Evolutionary conservation across 2,329 filamentous ascomycete genomes (phyloP), one percentile per base, ranked within the genome.

Genomic region (Alternaria solani): DNA sequence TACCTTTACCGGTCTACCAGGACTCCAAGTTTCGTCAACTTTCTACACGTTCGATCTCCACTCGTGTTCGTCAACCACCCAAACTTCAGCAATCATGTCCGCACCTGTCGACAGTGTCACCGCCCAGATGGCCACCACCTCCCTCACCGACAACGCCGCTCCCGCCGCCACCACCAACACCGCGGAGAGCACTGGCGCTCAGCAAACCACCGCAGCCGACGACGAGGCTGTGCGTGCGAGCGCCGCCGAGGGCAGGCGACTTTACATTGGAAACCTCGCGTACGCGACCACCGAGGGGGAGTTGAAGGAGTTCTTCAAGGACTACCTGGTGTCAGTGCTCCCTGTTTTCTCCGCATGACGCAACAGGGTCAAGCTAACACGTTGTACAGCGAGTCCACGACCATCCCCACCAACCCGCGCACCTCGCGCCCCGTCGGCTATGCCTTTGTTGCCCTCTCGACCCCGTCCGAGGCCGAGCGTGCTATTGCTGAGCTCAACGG

Each of bases 201-300:
- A 81, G 74, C 90, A 91, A 85, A 88, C 89, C 82, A 87, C 91
- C 83, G 84, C 87, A 78, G 86, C 90, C 76, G 87, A 91, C 84
- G 91, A 92, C 80, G 93, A 97, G 82, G 93, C 94, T 82, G 93
- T 95, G 80, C 90, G 95, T 82, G 93, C 93, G 84, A 97, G 93
- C 86, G 95, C 95, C 83, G 94, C 94, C 83, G 95, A 99, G 88
- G 94, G 95, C 83, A 93, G 95, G 87, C 93, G 95, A 86, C 91
- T 99, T 78, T 99, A 99, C 87, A 98, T 99, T 87, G 95, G 95
- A 87, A 99, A 99, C 88, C 92, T 99, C 89, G 95, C 95, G 79
- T 99, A 99, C 84, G 94, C 94, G 90, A 98, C 95, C 90, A 97
- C 93, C 83, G 95, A 98, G 92, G 95, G 92, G 91, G 93, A 97